These are phyloP conservation scores for Cladophialophora exuberans DNA, from an alignment of 2,329 filamentous ascomycete genomes.

Conservation along the genomic window DNA sequence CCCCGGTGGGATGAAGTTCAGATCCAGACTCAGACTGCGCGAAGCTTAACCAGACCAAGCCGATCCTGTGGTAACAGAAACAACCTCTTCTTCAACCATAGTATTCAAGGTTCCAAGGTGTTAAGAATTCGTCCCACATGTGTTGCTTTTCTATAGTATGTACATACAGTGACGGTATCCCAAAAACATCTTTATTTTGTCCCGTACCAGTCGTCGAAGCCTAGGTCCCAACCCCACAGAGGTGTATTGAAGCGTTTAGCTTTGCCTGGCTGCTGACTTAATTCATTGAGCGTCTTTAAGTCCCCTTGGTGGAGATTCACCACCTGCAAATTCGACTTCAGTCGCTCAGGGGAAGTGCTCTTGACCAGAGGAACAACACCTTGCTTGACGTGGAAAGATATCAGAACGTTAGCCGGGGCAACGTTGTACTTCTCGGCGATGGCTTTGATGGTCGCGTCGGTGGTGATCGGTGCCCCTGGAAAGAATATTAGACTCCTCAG, in stretches of 20 bases:
- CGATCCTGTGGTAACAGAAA: no score
- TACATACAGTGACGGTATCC: no score
- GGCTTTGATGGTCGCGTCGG: conserved; percentile 42
- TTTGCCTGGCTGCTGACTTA: conserved; percentile 4
- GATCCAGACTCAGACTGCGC: no score
- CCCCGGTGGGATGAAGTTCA: no score
- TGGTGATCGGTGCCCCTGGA: conserved; percentile 36
- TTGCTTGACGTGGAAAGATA: conserved; percentile 46
- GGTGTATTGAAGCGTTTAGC: conserved; percentile 2
- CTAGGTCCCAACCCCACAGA: conserved; percentile 6
- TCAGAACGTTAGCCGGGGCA: conserved; percentile 41
- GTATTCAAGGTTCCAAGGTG: no score
- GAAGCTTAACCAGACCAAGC: no score
- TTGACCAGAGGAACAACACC: conserved; percentile 35
- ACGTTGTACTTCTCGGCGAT: conserved; percentile 45
- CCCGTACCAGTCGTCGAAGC: conserved; percentile 9
- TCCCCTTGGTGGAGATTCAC: conserved; percentile 43
- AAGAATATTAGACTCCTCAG: conserved; percentile 44
- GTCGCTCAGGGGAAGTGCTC: conserved; percentile 46
- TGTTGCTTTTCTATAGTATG: no score
- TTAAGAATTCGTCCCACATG: no score
- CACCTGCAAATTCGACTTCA: conserved; percentile 44
- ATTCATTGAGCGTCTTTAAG: conserved; percentile 39
- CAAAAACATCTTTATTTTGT: no score
- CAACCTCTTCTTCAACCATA: no score